phyloP scores from a whole-genome alignment of 148 eudicot species.

The Pharnaceum exiguum region DNA sequence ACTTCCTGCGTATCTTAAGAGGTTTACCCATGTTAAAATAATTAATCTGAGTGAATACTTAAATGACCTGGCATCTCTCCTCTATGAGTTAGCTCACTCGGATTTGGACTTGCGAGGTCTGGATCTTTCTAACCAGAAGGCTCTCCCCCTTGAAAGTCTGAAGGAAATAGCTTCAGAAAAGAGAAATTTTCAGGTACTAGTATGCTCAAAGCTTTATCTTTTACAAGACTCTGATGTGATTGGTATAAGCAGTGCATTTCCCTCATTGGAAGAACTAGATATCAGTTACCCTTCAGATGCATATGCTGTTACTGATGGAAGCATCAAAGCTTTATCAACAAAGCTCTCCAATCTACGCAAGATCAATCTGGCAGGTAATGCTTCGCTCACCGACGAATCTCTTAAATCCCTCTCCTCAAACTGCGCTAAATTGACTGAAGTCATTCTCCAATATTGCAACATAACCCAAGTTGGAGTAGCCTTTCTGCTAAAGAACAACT shows the following conservation, averaged over 20 bases:
- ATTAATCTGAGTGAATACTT: conserved; percentile 7
- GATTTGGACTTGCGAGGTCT: conserved; percentile 10
- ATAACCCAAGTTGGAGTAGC: conserved; percentile 8
- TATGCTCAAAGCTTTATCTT: conserved; percentile 2
- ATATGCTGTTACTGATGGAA: conserved; percentile 3
- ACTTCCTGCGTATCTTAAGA: not conserved
- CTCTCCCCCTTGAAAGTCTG: not conserved
- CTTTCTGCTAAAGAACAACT: not conserved
- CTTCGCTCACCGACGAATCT: conserved; percentile 2
- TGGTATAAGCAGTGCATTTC: conserved; percentile 3
- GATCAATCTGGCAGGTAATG: conserved; percentile 7
- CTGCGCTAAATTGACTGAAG: conserved; percentile 1
- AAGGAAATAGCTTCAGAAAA: conserved; percentile 5
- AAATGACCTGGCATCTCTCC: conserved; percentile 3
- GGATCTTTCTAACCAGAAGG: conserved; percentile 7
- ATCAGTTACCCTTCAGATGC: conserved; percentile 9
- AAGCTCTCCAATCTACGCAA: conserved; percentile 4
- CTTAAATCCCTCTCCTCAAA: conserved; percentile 1
- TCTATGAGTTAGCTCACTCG: conserved; percentile 1
- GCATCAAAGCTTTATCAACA: conserved; percentile 6
- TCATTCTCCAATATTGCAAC: conserved; percentile 1
- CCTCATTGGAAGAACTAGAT: conserved; percentile 15
- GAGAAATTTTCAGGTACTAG: not conserved
- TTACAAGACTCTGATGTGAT: conserved; percentile 1
- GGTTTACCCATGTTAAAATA: conserved; percentile 7